Conservation (phyloP, 1,284 basidiomycete genomes). For the Pascua guehoae region DNA sequence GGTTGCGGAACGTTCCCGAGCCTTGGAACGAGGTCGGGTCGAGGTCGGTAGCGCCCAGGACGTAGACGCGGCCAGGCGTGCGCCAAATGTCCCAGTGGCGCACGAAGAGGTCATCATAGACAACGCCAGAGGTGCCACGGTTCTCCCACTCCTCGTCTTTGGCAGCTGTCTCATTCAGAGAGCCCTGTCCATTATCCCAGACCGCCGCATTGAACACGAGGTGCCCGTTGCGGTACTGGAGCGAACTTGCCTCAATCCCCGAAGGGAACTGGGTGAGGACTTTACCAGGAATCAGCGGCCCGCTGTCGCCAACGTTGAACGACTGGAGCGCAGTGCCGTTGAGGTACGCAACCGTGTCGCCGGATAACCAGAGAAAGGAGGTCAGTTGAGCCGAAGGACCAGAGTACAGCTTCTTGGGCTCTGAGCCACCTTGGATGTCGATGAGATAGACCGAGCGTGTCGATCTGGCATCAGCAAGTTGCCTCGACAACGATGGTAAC, state of each 20-base stretch:
- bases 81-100: slow-evolving; percentile 89
- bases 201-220: slow-evolving; percentile 68
- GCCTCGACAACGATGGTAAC: too few relatives aligned
- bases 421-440: too few relatives aligned
- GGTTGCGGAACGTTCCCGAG: slow-evolving; percentile 57
- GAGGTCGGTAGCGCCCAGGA: slow-evolving; percentile 45
- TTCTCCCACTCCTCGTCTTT: slow-evolving; percentile 68
- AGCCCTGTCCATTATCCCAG: slow-evolving; percentile 58
- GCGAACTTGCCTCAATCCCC: slow-evolving; percentile 57
- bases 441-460: too few relatives aligned
- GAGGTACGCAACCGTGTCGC: slow-evolving; percentile 42
- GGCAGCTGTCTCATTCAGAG: slow-evolving; percentile 61
- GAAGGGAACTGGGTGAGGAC: slow-evolving; percentile 41
- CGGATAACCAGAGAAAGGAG: slow-evolving; percentile 40
- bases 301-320: slow-evolving; percentile 12
- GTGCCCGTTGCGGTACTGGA: slow-evolving; percentile 57
- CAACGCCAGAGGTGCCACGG: slow-evolving; percentile 66
- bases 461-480: too few relatives aligned
- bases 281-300: not conserved
- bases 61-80: slow-evolving; percentile 60
- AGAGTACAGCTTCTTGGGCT: slow-evolving; percentile 24
- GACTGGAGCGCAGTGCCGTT: slow-evolving; percentile 30
- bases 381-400: slow-evolving; percentile 17
- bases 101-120: slow-evolving; percentile 72
- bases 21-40: not conserved